phyloP scores from a whole-genome alignment of 192 early-diverging fungal genomes.

The Umbelopsis sp. region DNA sequence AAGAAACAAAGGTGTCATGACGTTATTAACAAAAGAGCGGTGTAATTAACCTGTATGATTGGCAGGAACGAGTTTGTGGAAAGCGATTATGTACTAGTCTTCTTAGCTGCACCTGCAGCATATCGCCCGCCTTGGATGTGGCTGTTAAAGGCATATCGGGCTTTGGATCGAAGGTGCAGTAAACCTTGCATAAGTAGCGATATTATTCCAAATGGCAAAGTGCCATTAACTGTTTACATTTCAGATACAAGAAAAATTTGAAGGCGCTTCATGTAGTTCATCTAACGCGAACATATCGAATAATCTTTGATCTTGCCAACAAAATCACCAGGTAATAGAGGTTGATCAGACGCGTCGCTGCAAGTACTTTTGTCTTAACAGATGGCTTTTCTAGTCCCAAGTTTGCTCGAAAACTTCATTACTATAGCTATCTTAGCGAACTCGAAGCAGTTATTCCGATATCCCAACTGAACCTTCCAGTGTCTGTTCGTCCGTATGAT shows the following conservation, averaged over 20 bases:
- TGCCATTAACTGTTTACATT: not conserved
- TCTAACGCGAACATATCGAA: conserved; percentile 79
- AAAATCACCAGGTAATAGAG: conserved; percentile 85
- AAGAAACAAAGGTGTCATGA: not conserved
- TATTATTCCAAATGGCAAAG: too few species aligned
- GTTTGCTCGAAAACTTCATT: conserved; percentile 84
- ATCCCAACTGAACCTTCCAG: conserved; percentile 77
- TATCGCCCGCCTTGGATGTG: conserved; percentile 84
- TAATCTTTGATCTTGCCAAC: conserved; percentile 86
- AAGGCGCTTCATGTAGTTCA: conserved; percentile 92
- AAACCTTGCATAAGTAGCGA: not conserved
- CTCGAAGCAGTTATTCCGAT: conserved; percentile 70
- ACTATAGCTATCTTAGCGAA: conserved; percentile 71
- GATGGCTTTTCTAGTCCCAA: conserved; percentile 67
- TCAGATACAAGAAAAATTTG: conserved; percentile 89
- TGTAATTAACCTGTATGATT: conserved; percentile 34
- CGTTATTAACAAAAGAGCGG: not conserved
- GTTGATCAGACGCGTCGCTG: too few species aligned
- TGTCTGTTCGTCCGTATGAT: conserved; percentile 61
- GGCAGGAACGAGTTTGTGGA: conserved; percentile 84
- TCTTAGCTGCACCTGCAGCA: conserved; percentile 77
- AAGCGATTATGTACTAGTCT: conserved; percentile 87
- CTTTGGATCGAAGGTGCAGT: conserved; percentile 73
- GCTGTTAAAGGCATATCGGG: conserved; percentile 85
- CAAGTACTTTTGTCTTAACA: conserved; percentile 9